Conservation (phyloP, 2,329 filamentous ascomycete genomes). For the Shiraia sp. region DNA sequence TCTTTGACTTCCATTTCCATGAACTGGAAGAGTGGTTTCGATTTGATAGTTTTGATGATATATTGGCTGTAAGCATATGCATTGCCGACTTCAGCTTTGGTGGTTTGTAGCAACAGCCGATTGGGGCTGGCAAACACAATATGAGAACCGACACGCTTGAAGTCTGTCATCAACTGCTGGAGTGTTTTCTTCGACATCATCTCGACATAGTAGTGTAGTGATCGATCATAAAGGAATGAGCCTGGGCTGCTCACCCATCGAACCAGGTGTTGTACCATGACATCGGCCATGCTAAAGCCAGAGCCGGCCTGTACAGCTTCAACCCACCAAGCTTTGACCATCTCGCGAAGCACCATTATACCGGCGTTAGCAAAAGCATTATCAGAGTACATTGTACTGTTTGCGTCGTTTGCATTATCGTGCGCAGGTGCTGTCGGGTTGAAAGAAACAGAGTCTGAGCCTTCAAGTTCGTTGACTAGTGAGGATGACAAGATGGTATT, state of each 20-base stretch:
- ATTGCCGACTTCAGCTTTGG: constrained; percentile 94
- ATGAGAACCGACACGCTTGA: constrained; percentile 90
- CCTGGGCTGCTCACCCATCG: constrained; percentile 95
- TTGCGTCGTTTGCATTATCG: constrained; percentile 63
- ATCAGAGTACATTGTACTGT: constrained; percentile 77
- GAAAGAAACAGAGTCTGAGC: constrained; percentile 82
- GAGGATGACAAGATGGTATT: constrained; percentile 97
- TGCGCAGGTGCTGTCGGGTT: constrained; percentile 72
- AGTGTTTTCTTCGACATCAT: constrained; percentile 98
- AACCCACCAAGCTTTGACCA: constrained; percentile 98
- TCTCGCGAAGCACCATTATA: constrained; percentile 87
- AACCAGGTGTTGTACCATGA: constrained; percentile 95
- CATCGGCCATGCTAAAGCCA: constrained; percentile 78
- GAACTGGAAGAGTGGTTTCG: constrained; percentile 94
- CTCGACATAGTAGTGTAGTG: constrained; percentile 95
- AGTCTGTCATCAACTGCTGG: constrained; percentile 95
- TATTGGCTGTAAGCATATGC: constrained; percentile 97
- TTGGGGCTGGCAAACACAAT: constrained; percentile 94
- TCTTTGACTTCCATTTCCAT: constrained; percentile 96
- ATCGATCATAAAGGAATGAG: constrained; percentile 93
- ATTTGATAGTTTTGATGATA: constrained; percentile 95
- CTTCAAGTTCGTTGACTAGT: constrained; percentile 94
- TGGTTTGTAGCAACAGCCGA: constrained; percentile 88
- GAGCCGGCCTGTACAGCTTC: constrained; percentile 83
- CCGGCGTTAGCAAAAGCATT: constrained; percentile 92